Evolutionary conservation across 2,329 filamentous ascomycete genomes (phyloP).

Genomic region (Scopulariopsis brevicaulis): DNA sequence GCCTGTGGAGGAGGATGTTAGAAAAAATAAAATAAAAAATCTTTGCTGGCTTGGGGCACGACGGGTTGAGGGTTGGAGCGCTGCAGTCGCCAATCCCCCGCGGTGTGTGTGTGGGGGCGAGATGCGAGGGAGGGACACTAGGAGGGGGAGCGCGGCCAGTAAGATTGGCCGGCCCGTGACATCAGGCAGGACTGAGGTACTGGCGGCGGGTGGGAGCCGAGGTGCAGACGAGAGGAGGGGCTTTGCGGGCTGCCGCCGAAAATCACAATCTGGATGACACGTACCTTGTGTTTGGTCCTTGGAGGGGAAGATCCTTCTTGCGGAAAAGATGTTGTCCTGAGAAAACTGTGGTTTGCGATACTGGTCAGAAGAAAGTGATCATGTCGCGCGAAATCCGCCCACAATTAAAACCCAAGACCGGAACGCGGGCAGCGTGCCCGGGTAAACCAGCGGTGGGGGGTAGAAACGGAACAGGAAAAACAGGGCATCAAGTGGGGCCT

Average conservation of each 20-base stretch:
- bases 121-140: not conserved
- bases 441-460: not conserved
- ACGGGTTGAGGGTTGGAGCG: not conserved
- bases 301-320: not conserved
- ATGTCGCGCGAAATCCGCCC: not conserved
- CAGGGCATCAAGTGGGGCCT: not conserved
- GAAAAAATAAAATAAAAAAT: constrained; percentile 2
- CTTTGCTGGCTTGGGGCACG: not conserved
- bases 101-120: not conserved
- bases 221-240: not conserved
- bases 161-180: not conserved
- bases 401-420: not conserved
- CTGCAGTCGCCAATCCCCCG: not conserved
- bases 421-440: not conserved
- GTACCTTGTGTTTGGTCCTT: not conserved
- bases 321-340: not conserved
- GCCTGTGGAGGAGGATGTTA: not conserved
- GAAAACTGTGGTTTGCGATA: not conserved
- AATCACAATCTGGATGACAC: not conserved
- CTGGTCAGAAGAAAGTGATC: not conserved
- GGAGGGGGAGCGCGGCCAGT: not conserved
- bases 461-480: not conserved
- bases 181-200: not conserved
- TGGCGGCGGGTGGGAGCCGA: not conserved
- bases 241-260: not conserved